Conservation (phyloP, 1,139 yeast genomes). For the Meyerozyma sp. region DNA sequence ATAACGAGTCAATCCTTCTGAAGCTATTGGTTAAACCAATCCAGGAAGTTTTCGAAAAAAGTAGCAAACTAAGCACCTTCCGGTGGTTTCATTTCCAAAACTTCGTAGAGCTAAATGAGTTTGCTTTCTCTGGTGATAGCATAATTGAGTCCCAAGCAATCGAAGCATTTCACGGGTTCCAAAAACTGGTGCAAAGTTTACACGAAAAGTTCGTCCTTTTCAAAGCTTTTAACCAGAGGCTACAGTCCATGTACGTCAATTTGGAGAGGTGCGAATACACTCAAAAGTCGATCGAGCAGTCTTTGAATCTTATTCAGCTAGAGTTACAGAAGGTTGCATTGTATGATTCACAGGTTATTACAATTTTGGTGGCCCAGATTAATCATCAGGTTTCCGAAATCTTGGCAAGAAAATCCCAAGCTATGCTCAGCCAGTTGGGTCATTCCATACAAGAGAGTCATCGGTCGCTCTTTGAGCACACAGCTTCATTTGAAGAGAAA, state of each 20-base stretch:
- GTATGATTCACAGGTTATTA: constrained; percentile 37
- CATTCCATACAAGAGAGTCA: neutral
- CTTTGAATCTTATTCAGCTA: constrained; percentile 32
- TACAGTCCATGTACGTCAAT: constrained; percentile 10
- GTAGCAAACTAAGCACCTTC: neutral
- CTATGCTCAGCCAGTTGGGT: constrained; percentile 2
- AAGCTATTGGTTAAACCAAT: neutral
- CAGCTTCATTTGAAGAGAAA: constrained; percentile 38
- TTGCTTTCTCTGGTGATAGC: constrained; percentile 12
- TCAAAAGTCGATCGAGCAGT: constrained; percentile 8
- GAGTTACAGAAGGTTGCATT: constrained; percentile 36
- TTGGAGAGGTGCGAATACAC: constrained; percentile 27
- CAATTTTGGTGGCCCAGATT: constrained; percentile 30
- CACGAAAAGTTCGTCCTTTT: constrained; percentile 29
- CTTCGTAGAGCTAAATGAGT: neutral
- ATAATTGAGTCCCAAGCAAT: constrained; percentile 37
- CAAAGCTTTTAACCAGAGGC: constrained; percentile 16
- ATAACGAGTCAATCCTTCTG: neutral
- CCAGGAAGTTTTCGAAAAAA: neutral
- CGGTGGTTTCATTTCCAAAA: neutral
- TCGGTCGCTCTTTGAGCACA: constrained; percentile 18
- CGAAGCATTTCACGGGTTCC: constrained; percentile 34
- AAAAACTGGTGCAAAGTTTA: constrained; percentile 22
- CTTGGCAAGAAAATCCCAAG: constrained; percentile 28
- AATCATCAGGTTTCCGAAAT: constrained; percentile 33